Evolutionary conservation across 208 protist species (phyloP).

Genomic region (Polymyxa betae): DNA sequence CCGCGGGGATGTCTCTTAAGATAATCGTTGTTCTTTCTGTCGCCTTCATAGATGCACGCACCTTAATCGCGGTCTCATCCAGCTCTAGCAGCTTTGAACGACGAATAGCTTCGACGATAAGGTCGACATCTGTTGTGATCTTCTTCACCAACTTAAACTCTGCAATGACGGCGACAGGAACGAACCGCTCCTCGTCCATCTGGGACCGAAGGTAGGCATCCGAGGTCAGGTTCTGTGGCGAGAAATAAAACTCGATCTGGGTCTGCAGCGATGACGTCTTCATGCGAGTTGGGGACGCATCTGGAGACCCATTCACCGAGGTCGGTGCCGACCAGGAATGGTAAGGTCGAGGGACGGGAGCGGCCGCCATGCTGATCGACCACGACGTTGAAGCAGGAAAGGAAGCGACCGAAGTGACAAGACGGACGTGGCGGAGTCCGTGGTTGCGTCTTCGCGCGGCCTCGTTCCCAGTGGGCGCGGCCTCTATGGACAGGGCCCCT

Average conservation of each 20-base stretch:
- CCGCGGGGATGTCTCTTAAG: conserved; percentile 67
- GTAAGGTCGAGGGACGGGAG: too few relatives aligned
- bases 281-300: background rate
- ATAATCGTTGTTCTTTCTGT: conserved; percentile 67
- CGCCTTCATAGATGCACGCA: conserved; percentile 67
- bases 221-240: conserved; percentile 65
- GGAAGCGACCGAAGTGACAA: too few relatives aligned
- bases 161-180: conserved; percentile 65
- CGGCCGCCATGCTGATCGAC: too few relatives aligned
- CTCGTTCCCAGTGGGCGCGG: too few relatives aligned
- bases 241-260: conserved; percentile 72
- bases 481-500: too few relatives aligned
- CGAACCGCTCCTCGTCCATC: conserved; percentile 70
- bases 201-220: conserved; percentile 64
- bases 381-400: too few relatives aligned
- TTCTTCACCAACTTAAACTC: conserved; percentile 61
- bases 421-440: too few relatives aligned
- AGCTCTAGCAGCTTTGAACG: conserved; percentile 59
- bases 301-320: background rate
- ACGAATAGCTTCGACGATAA: conserved; percentile 65
- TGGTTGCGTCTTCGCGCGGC: too few relatives aligned
- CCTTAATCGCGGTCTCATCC: conserved; percentile 65
- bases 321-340: conserved; percentile 11
- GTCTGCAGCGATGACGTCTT: conserved; percentile 51
- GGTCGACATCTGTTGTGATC: conserved; percentile 62